Evolutionary conservation across 371 early-diverging fungal genomes (phyloP), one percentile per base, ranked within the genome.

Genomic region (Dichotomocladium elegans): DNA sequence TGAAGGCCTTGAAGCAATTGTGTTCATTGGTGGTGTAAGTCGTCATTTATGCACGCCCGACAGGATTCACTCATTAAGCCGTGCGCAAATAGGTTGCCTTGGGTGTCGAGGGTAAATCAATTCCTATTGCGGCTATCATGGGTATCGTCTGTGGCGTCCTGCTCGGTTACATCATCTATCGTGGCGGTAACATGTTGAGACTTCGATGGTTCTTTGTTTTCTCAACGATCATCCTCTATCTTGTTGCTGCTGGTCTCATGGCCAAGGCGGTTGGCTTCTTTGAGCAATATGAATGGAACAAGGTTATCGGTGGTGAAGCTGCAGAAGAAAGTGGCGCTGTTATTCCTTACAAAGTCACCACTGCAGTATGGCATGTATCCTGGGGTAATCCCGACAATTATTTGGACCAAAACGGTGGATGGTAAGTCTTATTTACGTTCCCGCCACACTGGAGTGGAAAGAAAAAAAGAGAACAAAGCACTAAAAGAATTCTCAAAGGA

Each of bases 1-100:
- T 24, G 92, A 92, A 73, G 91, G 90, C 4, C 73, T 93, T 27
- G 90, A 90, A 64, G 81, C 88, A 14, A 78, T 93, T 4, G 81
- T 93, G 1, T 89, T 92, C 64, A 80, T 91, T 42, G 90, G 84
- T 51, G 93, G 92, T 35, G 90, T 92, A 58, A 73, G 68, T 83
- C 3, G 9, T 14, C 12, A 29, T 11, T 35, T 21, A 22, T 34
- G 10, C 5, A 37, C 17, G 68, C 81, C 14, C 48, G 80, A 28
- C 63, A 80, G 12, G 79, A 74, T 61, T 81, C 81, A 1, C 59
- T 79, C 68, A 19, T 70, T 83, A 0, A 62, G 84, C 11, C 76
- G 82, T 60, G 53, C 75, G 70, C 66, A 33, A 77, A 81, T 44
- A 78, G 78, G 83, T 92, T 5, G 80, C 88, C 0, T 65, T 91